These are phyloP conservation scores for Crithidia thermophila DNA, from an alignment of 208 protist genomes.

Conservation along the genomic window DNA sequence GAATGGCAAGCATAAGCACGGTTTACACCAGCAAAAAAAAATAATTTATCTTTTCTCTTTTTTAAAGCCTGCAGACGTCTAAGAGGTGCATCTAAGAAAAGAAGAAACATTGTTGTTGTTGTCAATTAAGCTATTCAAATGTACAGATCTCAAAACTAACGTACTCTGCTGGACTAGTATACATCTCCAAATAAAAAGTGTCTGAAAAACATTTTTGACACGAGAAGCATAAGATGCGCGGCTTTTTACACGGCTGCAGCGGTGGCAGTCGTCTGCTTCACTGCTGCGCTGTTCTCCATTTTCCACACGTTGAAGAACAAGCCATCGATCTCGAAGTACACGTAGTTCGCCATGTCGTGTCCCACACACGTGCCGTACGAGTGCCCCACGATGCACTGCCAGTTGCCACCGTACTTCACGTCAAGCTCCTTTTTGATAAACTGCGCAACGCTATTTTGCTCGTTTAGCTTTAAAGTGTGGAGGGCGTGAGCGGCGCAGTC, in stretches of 20 bases:
- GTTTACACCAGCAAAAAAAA: background rate
- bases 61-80: background rate
- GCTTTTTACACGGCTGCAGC: background rate
- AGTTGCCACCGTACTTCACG: slow-evolving; percentile 98
- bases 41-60: background rate
- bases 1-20: too few species aligned
- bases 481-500: slow-evolving; percentile 86
- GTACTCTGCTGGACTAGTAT: too few species aligned
- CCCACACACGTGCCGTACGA: slow-evolving; percentile 99
- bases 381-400: slow-evolving; percentile 99
- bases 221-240: too few species aligned
- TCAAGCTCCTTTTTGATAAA: slow-evolving; percentile 99
- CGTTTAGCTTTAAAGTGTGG: slow-evolving; percentile 43
- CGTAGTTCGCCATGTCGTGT: slow-evolving; percentile 98
- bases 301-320: slow-evolving; percentile 98
- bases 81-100: background rate
- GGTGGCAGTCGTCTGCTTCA: slow-evolving; percentile 1
- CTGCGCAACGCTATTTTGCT: slow-evolving; percentile 99
- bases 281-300: slow-evolving; percentile 41
- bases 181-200: too few species aligned
- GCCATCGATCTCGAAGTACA: slow-evolving; percentile 99
- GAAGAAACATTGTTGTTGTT: too few species aligned
- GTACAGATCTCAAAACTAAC: too few species aligned
- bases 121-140: too few species aligned
- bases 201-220: too few species aligned